Base-by-base conservation (phyloP, 2,329 filamentous ascomycete genomes). In the Epichloe typhina region DNA sequence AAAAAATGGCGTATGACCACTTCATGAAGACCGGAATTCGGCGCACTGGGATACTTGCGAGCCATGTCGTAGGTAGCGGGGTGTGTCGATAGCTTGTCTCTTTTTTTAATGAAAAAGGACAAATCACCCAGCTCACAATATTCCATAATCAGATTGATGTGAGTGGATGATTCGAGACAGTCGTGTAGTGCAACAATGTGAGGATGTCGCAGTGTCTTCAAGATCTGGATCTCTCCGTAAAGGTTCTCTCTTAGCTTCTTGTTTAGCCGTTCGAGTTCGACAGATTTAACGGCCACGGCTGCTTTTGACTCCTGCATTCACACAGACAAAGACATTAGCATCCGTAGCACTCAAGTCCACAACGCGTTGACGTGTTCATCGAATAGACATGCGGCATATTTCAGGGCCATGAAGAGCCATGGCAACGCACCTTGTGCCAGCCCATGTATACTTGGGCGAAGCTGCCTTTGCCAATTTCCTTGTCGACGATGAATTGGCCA, bases 61-160 rank as follows among this genome's bases (percentile, higher is more conserved):
- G 94, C 88, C 82, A 97, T 91, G 59, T 95, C 88, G 62, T 82
- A 80, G 3, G 91, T 93, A 49, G 87, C 84, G 31, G 86, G 82
- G 64, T 95, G 86, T 47, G 83, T 84, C 43, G 76, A 77, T 44
- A 96, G 79, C 62, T 83, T 86, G 54, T 91, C 83, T 54, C 91
- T 81, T 70, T 93, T 26, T 75, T 93, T 95, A 71, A 98, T 96
- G 68, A 98, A 97, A 96, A 91, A 76, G 11, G 93, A 95, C 52
- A 98, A 71, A 64, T 98, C 93, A 21, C 93, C 91, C 40, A 98
- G 78, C 64, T 95, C 88, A 70, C 93, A 97, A 69, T 94, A 97
- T 71, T 98, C 93, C 91, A 97, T 98, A 56, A 97, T 84, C 52
- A 98, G 79, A 69, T 98, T 93, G 69, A 97, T 96, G 63, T 95